These are phyloP conservation scores for Hygrocybe coccinea DNA, from an alignment of 768 basidiomycete genomes.

Conservation along the genomic window DNA sequence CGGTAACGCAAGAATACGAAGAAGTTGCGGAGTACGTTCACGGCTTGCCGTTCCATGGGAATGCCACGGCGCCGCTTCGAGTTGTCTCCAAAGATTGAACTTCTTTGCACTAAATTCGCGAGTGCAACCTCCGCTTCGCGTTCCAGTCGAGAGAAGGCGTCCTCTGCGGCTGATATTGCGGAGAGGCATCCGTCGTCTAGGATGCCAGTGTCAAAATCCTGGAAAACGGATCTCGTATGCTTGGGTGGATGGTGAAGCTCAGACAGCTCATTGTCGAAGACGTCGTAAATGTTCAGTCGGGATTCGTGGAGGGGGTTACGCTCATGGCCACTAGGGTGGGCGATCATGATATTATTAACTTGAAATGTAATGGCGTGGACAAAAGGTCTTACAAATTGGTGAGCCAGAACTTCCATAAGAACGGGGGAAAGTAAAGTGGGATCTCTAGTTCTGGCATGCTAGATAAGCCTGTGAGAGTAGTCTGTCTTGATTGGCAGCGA, in stretches of 20 bases:
- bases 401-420: constrained; percentile 49
- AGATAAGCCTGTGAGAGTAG: no score
- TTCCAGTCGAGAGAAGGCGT: constrained; percentile 42
- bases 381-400: constrained; percentile 28
- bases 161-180: constrained; percentile 39
- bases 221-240: constrained; percentile 35
- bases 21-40: constrained; percentile 44
- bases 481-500: no score
- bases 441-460: no score
- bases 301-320: constrained; percentile 30
- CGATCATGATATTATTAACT: no score
- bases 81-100: constrained; percentile 18
- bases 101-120: constrained; percentile 30
- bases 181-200: constrained; percentile 34
- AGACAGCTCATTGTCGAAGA: constrained; percentile 46
- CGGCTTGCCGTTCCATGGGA: constrained; percentile 23
- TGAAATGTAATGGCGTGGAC: no score
- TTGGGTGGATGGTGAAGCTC: constrained; percentile 39
- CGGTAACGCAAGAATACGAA: constrained; percentile 55
- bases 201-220: constrained; percentile 35
- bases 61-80: constrained; percentile 28
- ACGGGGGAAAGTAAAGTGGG: constrained; percentile 40
- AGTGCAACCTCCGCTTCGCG: constrained; percentile 37
- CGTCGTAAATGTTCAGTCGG: constrained; percentile 49
- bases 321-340: not conserved